Evolutionary conservation across 2,329 filamentous ascomycete species (phyloP), one percentile per base, ranked within the genome.

Genomic region (Paracoccidioides brasiliensis): DNA sequence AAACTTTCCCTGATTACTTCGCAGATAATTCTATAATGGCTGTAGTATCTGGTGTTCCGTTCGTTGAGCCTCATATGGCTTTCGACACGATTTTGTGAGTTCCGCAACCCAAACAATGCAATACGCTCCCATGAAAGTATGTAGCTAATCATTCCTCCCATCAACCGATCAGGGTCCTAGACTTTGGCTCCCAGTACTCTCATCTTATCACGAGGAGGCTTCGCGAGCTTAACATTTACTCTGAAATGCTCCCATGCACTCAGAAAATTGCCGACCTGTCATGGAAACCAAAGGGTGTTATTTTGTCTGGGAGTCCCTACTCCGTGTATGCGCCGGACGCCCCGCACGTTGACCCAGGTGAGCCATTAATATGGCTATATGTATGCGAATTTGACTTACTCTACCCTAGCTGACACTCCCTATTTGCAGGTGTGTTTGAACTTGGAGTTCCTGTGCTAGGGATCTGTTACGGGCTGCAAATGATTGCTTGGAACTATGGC

Each of bases 221-320:
- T 33, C 80, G 89, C 63, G 82, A 86, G 63, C 79, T 94, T 71
- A 85, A 85, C 74, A 80, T 94, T 69, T 95, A 87, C 76, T 83
- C 83, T 59, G 90, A 95, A 75, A 86, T 95, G 84, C 81, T 94
- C 45, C 87, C 87, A 28, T 95, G 90, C 56, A 94, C 85, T 48
- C 83, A 86, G 64, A 91, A 91, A 76, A 72, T 94, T 28, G 75
- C 80, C 5, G 87, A 93, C 55, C 78, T 95, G 38, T 68, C 77
- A 49, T 95, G 80, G 77, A 89, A 83, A 67, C 91, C 91, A 22
- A 86, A 85, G 67, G 91, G 90, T 62, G 83, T 97, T 60, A 86
- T 95, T 56, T 75, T 90, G 8, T 86, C 82, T 7, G 86, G 85
- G 59, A 83, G 85, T 43, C 81, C 81, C 12, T 84, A 81, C 70